Conservation (phyloP, 148 eudicot genomes). For the Simmondsia chinensis region DNA sequence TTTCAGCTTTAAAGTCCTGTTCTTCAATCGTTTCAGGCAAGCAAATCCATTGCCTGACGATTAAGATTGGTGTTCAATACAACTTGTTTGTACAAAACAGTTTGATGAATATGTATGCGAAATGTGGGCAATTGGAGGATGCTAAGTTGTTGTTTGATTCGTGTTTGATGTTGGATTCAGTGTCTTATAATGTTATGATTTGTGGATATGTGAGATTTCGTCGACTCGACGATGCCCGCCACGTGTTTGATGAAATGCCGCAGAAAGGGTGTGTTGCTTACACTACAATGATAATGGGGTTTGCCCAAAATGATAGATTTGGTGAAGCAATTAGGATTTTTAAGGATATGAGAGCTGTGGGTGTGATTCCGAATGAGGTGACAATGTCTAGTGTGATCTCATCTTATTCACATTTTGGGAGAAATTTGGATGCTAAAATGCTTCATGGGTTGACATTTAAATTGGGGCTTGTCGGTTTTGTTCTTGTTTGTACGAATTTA, state of each 20-base stretch:
- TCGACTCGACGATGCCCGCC: conserved; percentile 38
- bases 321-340: conserved; percentile 43
- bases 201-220: conserved; percentile 56
- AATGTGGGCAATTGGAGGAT: conserved; percentile 34
- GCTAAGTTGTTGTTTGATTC: conserved; percentile 39
- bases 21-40: conserved; percentile 44
- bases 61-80: conserved; percentile 47
- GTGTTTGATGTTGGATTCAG: conserved; percentile 28
- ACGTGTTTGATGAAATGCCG: conserved; percentile 70
- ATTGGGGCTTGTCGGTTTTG: conserved; percentile 42
- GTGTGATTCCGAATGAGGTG: conserved; percentile 59
- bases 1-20: conserved; percentile 55
- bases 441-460: conserved; percentile 57
- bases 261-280: conserved; percentile 55
- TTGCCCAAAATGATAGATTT: conserved; percentile 40
- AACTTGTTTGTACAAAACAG: conserved; percentile 65
- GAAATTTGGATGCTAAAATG: conserved; percentile 21
- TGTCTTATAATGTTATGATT: conserved; percentile 71
- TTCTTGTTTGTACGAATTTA: conserved; percentile 64
- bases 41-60: conserved; percentile 43
- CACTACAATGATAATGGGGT: conserved; percentile 82
- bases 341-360: conserved; percentile 45
- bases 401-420: conserved; percentile 39
- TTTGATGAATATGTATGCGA: conserved; percentile 69
- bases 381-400: conserved; percentile 71